phyloP scores from a whole-genome alignment of 768 basidiomycete genomes.

The Paxillus rubicundulus region DNA sequence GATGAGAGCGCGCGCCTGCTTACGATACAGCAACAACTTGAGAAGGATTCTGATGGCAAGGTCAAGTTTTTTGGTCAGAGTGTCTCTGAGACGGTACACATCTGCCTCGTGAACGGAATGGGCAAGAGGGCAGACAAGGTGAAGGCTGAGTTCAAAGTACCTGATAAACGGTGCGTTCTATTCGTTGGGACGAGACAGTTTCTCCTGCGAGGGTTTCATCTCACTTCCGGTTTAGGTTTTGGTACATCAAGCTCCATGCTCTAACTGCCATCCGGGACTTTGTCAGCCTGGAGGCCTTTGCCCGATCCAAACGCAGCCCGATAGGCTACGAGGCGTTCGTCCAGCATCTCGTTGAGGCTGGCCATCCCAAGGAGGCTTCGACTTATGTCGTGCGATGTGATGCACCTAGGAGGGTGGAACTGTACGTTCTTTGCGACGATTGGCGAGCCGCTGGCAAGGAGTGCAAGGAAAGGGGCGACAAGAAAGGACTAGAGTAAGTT shows the following conservation, averaged over 20 bases:
- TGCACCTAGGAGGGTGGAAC: constrained; percentile 72
- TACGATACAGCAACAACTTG: constrained; percentile 78
- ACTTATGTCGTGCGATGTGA: constrained; percentile 84
- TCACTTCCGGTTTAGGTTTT: constrained; percentile 58
- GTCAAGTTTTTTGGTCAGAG: constrained; percentile 79
- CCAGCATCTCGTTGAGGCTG: constrained; percentile 69
- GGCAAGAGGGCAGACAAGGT: constrained; percentile 87
- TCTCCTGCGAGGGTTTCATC: not conserved
- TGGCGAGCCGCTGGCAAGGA: constrained; percentile 86
- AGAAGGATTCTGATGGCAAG: constrained; percentile 79
- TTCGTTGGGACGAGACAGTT: not conserved
- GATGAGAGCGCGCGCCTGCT: constrained; percentile 83
- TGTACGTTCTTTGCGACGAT: constrained; percentile 89
- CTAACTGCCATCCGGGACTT: constrained; percentile 80
- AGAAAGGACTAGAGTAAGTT: constrained; percentile 79
- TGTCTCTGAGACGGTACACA: constrained; percentile 82
- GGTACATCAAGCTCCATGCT: constrained; percentile 88
- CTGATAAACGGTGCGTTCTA: constrained; percentile 79
- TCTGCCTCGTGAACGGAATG: constrained; percentile 75
- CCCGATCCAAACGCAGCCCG: constrained; percentile 84
- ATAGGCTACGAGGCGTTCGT: constrained; percentile 96
- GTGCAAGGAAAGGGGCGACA: constrained; percentile 88
- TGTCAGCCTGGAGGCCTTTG: constrained; percentile 80
- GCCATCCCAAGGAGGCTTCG: constrained; percentile 73
- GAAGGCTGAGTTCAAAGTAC: constrained; percentile 86